These are phyloP conservation scores for Pezicula radicicola DNA, from an alignment of 2,329 filamentous ascomycete genomes.

Conservation along the genomic window DNA sequence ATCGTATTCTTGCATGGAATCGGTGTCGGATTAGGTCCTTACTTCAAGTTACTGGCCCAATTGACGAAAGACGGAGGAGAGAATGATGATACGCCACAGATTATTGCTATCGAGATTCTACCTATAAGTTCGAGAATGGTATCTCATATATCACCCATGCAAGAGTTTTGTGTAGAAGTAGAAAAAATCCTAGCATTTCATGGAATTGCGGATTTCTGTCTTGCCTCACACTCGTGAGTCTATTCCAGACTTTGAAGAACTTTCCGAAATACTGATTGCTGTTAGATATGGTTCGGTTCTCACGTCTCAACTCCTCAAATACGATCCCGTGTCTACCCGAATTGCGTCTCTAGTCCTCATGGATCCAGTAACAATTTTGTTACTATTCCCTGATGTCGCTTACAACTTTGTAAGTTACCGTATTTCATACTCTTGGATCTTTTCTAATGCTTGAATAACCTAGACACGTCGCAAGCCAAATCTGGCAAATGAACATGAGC, in stretches of 20 bases:
- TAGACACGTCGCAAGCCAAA: constrained; percentile 32
- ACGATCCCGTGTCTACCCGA: constrained; percentile 29
- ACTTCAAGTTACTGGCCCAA: constrained; percentile 47
- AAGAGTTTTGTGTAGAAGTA: constrained; percentile 47
- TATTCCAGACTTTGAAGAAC: background rate
- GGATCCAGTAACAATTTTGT: constrained; percentile 53
- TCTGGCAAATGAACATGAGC: constrained; percentile 49
- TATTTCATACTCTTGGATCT: background rate
- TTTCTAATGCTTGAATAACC: background rate
- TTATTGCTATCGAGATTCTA: constrained; percentile 53
- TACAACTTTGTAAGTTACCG: constrained; percentile 47
- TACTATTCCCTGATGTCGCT: constrained; percentile 57
- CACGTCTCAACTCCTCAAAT: constrained; percentile 49
- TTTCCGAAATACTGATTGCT: background rate
- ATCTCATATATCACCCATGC: constrained; percentile 37
- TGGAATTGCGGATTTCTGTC: constrained; percentile 43
- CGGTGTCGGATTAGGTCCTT: constrained; percentile 52
- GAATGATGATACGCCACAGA: constrained; percentile 45
- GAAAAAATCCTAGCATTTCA: constrained; percentile 46
- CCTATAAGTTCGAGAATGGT: constrained; percentile 54
- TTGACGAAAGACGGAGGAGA: constrained; percentile 32
- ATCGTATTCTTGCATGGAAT: constrained; percentile 60
- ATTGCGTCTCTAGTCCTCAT: constrained; percentile 48
- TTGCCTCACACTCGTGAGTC: constrained; percentile 44
- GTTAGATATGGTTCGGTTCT: constrained; percentile 41